Conservation (phyloP, 257 asterid genomes). For the Nicotiana obtusifolia region DNA sequence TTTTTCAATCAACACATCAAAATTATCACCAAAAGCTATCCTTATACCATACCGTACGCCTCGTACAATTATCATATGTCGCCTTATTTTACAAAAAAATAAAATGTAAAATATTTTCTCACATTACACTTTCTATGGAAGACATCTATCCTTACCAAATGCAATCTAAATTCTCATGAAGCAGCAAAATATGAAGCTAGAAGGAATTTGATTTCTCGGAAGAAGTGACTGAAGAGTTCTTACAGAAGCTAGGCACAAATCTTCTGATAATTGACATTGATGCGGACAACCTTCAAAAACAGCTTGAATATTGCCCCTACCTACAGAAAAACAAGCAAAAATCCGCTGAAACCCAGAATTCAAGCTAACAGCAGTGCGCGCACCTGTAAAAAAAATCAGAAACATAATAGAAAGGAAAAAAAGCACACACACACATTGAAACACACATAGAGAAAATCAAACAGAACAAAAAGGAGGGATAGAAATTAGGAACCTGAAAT, state of each 20-base stretch:
- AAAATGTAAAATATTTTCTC: too few relatives aligned
- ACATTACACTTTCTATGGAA: not conserved
- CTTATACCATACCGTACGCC: not conserved
- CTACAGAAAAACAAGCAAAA: not conserved
- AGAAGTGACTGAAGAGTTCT: not conserved
- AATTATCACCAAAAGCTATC: not conserved
- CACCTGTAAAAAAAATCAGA: not conserved
- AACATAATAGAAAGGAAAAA: not conserved
- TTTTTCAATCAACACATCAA: not conserved
- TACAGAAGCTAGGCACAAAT: not conserved
- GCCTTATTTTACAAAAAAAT: not conserved
- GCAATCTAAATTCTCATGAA: not conserved
- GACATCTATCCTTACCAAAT: not conserved
- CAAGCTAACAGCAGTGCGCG: not conserved
- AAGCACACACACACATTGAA: not conserved
- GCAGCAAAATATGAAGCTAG: not conserved
- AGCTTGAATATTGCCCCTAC: not conserved
- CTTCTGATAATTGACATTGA: not conserved
- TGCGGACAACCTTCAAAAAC: not conserved
- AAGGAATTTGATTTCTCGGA: not conserved
- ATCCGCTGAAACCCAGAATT: not conserved
- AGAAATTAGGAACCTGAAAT: not conserved
- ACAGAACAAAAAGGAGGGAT: not conserved
- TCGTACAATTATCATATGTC: not conserved
- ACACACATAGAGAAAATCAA: not conserved